These are phyloP conservation scores for Entomortierella chlamydospora DNA, from an alignment of 192 early-diverging fungal genomes.

Conservation along the genomic window DNA sequence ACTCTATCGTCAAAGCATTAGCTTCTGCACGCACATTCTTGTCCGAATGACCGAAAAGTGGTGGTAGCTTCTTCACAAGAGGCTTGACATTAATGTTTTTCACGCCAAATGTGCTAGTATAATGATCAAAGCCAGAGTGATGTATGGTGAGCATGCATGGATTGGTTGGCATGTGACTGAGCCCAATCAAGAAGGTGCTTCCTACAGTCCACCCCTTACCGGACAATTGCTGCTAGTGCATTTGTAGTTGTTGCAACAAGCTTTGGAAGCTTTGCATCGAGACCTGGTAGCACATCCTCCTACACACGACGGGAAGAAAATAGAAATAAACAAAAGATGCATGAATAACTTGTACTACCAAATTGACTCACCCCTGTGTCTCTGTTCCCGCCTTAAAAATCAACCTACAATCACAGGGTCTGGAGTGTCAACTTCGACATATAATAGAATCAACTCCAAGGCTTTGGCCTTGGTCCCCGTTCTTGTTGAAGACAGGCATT, in stretches of 20 bases:
- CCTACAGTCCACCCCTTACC: slow-evolving; percentile 26
- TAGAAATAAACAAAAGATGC: neutral
- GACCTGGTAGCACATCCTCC: slow-evolving; percentile 80
- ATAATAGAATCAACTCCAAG: slow-evolving; percentile 84
- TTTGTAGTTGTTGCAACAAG: slow-evolving; percentile 80
- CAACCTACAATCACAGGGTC: slow-evolving; percentile 85
- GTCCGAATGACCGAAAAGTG: slow-evolving; percentile 95
- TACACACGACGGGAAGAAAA: slow-evolving; percentile 26
- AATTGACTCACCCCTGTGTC: neutral
- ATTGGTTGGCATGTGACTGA: neutral
- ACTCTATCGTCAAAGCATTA: slow-evolving; percentile 70
- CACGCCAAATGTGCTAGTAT: slow-evolving; percentile 77
- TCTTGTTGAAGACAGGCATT: slow-evolving; percentile 86
- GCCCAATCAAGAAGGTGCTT: neutral
- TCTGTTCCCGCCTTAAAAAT: slow-evolving; percentile 5
- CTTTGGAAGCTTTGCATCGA: slow-evolving; percentile 94
- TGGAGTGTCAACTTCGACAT: slow-evolving; percentile 88
- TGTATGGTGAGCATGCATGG: slow-evolving; percentile 1
- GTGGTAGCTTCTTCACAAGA: slow-evolving; percentile 85
- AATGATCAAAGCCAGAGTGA: neutral
- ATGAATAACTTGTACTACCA: slow-evolving; percentile 2
- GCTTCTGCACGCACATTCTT: slow-evolving; percentile 93
- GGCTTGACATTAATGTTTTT: slow-evolving; percentile 86
- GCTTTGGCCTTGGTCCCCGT: slow-evolving; percentile 83
- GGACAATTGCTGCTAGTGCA: slow-evolving; percentile 71